These are phyloP conservation scores for Russula vinacea DNA, from an alignment of 768 basidiomycete genomes.

Conservation along the genomic window DNA sequence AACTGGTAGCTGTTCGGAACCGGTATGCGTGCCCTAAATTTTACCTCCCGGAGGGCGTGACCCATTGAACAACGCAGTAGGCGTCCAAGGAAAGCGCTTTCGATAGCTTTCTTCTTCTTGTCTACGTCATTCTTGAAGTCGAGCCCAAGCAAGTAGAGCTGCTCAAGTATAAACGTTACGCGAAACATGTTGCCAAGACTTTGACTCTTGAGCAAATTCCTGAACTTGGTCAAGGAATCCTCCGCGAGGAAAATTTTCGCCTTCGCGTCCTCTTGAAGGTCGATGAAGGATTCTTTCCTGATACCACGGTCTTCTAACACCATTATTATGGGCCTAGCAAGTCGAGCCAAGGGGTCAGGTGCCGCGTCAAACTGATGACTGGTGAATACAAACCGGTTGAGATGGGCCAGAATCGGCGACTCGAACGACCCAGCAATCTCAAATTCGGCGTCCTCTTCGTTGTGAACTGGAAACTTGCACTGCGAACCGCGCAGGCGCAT, in stretches of 20 bases:
- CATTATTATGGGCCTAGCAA: constrained; percentile 65
- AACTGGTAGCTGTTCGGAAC: constrained; percentile 66
- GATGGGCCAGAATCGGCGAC: constrained; percentile 56
- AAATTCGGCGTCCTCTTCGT: constrained; percentile 50
- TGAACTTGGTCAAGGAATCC: constrained; percentile 43
- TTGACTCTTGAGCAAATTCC: constrained; percentile 51
- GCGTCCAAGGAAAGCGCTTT: constrained; percentile 56
- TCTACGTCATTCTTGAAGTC: constrained; percentile 43
- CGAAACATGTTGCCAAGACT: constrained; percentile 46
- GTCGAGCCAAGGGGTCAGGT: background rate
- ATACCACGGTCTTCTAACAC: constrained; percentile 75
- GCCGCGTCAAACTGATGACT: background rate
- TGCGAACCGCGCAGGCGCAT: constrained; percentile 73
- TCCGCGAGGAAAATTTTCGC: constrained; percentile 57
- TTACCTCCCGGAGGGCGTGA: constrained; percentile 67
- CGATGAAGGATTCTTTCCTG: constrained; percentile 51
- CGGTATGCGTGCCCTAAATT: constrained; percentile 70
- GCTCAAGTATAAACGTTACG: constrained; percentile 50
- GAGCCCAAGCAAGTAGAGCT: constrained; percentile 48
- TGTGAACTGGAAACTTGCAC: constrained; percentile 64
- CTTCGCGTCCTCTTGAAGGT: constrained; percentile 60
- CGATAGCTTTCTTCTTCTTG: constrained; percentile 40
- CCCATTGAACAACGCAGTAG: constrained; percentile 60
- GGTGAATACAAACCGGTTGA: constrained; percentile 58
- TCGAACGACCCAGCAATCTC: constrained; percentile 70